Evolutionary conservation across 495 filamentous ascomycete genomes (phyloP), one percentile per base, ranked within the genome.

Genomic region (Penicillium egyptiacum): DNA sequence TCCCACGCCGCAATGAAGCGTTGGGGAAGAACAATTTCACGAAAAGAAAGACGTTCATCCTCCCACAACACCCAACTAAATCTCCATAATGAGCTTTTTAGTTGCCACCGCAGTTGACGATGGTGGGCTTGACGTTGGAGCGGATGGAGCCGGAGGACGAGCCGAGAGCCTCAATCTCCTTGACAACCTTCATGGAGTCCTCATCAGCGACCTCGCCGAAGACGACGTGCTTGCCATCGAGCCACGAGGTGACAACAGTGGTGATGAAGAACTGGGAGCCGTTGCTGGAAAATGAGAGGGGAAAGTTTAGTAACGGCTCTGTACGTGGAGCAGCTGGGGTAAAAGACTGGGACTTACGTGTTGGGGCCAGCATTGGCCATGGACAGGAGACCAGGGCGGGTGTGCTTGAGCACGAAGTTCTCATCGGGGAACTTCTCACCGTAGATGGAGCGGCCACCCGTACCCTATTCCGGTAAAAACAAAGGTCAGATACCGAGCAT

Each of bases 191-290:
- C 76, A 84, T 70, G 60, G 86, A 89, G n/a, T 75, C 70, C 0
- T 75, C 67, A 56, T 90, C 86, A 50, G 82, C 81, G 42, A 99
- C 93, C 75, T 98, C 88, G 59, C 94, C 94, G 74, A 98, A 99
- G 55, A 99, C 94, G 55, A 99, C 94, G 78, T 99, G 94, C 81
- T 98, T 98, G 63, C 87, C 86, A 70, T 98, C 91, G 52, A 99
- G 85, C 80, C 97, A 95, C 28, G 88, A 86, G 41, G 94, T 99
- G 25, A 83, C 78, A 59, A 95, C 88, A 31, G 95, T 98, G 55
- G 94, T 99, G 71, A 99, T 78, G 83, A 98, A 99, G 86, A 99
- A 99, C 73, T 98, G 95, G 57, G 87, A 92, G 65, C 95, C 94
- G 73, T 98, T 99, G 75, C 94, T 97, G 57, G 6, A 63, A 17